phyloP scores from a whole-genome alignment of 176 grass and related monocot genomes.

The Aegilops sharonensis region DNA sequence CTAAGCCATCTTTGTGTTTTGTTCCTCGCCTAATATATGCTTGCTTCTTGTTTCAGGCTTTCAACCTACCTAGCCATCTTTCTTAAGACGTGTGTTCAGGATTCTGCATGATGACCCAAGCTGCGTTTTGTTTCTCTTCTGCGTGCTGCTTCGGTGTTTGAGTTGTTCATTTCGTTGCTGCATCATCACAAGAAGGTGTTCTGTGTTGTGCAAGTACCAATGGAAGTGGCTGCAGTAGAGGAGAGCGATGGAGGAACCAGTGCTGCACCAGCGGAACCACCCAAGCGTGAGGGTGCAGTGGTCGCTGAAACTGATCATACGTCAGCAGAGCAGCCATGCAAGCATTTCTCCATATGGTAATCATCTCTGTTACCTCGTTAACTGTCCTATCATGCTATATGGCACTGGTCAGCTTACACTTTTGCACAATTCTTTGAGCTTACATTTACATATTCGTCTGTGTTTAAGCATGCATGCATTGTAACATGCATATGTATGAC shows the following conservation, averaged over 20 bases:
- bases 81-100: neutral
- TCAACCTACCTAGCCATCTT: neutral
- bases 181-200: constrained; percentile 8
- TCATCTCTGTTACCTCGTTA: neutral
- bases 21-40: neutral
- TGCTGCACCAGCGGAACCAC: constrained; percentile 5
- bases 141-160: neutral
- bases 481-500: neutral
- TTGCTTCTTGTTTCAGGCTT: neutral
- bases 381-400: constrained; percentile 17
- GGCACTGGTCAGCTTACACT: neutral
- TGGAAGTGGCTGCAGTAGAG: constrained; percentile 31
- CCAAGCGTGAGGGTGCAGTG: constrained; percentile 11
- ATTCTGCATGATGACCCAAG: neutral
- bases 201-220: constrained; percentile 12
- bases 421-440: neutral
- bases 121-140: neutral
- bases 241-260: constrained; percentile 26
- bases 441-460: neutral
- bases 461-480: neutral
- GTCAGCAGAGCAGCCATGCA: constrained; percentile 34
- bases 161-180: neutral
- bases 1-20: neutral
- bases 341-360: constrained; percentile 93
- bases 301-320: constrained; percentile 20